Evolutionary conservation across 1,284 basidiomycete species (phyloP), one percentile per base, ranked within the genome.

Genomic region (Fereydounia khargensis): DNA sequence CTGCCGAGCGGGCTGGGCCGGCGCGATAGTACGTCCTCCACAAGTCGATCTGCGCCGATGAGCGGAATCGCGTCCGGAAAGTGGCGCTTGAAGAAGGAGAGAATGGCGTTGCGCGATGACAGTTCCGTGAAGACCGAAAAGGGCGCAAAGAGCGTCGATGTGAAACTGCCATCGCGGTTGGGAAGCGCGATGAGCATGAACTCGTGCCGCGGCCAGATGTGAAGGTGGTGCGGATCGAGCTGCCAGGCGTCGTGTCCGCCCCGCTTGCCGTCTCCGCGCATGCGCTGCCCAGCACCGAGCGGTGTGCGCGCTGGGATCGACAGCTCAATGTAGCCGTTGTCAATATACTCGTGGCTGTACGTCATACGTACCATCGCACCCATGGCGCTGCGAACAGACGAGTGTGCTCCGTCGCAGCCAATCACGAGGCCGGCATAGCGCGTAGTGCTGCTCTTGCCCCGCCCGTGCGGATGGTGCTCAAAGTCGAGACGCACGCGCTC

Each of bases 131-230:
- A 84, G 63, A 88, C 86, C 46, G 81, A 72, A 59, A 84, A 86
- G 16, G 91, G 91, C 44, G 90, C 89, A 79, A 97, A 98, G 53
- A 98, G 81, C 18, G 92, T 96, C 78, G 79, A 76, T 0, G 80
- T 81, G 66, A 82, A 80, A 7, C 77, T 78, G 28, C 77, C 73
- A 58, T 80, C 79, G 23, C 45, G 27, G 40, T 74, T 98, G 58
- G 94, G 91, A 40, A 98, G 84, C 16, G 91, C 95, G 71, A 98
- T 96, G 68, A 98, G 83, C 94, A 98, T 98, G 81, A 96, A 97
- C 39, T 89, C 88, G 77, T 92, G 89, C 72, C 91, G 85, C 48
- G 94, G 95, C 94, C 94, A 98, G 74, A 98, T 97, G 80, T 98
- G 95, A 60, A 98, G 84, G 78, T 97, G 89, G 78, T 89, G 86